Conservation (phyloP, 2,329 filamentous ascomycete species). For the Furcasterigmium furcatum region DNA sequence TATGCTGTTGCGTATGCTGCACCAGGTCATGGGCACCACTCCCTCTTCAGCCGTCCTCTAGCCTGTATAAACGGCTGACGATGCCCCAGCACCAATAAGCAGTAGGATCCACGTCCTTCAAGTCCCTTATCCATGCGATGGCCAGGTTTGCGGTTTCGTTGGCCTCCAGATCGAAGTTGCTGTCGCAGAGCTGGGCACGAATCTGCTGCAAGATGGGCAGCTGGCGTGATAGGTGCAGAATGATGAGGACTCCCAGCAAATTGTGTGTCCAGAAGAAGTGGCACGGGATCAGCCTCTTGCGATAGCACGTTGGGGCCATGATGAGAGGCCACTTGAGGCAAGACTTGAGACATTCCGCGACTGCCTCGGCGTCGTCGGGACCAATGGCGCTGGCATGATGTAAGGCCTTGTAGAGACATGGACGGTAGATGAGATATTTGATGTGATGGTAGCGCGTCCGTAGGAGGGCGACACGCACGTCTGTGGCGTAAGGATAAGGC, state of each 20-base stretch:
- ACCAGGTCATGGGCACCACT: no score
- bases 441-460: conserved; percentile 58
- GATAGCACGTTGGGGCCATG: conserved; percentile 52
- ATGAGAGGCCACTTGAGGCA: conserved; percentile 59
- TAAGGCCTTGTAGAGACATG: conserved; percentile 57
- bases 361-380: conserved; percentile 49
- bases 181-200: conserved; percentile 42
- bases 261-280: conserved; percentile 62
- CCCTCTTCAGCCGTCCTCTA: conserved; percentile 25
- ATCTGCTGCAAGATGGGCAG: conserved; percentile 48
- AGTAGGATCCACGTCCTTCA: conserved; percentile 50
- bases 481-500: conserved; percentile 48
- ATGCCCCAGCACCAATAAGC: conserved; percentile 55
- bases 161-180: conserved; percentile 47
- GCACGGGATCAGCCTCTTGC: conserved; percentile 56
- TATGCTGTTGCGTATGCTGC: no score
- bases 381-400: conserved; percentile 53
- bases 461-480: conserved; percentile 54
- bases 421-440: conserved; percentile 54
- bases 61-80: conserved; percentile 40
- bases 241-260: conserved; percentile 53
- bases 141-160: conserved; percentile 46
- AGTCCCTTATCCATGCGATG: conserved; percentile 57
- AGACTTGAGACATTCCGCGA: conserved; percentile 53
- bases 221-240: conserved; percentile 51